Evolutionary conservation across 192 early-diverging fungal genomes (phyloP).

Genomic region (Coemansia sp.): DNA sequence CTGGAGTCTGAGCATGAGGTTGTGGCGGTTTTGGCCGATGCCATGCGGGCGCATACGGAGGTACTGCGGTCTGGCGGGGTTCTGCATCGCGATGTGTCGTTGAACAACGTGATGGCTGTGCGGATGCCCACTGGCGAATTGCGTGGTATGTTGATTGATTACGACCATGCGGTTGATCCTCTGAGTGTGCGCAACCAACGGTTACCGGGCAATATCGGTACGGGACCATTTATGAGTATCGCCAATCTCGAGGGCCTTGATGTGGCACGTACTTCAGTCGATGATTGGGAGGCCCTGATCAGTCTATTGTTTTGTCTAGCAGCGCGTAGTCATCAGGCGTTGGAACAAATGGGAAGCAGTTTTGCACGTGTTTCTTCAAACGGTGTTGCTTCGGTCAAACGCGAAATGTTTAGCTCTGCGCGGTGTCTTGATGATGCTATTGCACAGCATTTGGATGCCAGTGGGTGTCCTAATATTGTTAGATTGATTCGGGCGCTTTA

Average conservation of each 20-base stretch:
- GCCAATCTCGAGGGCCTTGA: constrained; percentile 47
- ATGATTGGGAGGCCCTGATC: constrained; percentile 51
- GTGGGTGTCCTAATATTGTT: constrained; percentile 18
- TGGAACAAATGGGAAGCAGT: constrained; percentile 29
- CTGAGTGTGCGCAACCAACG: constrained; percentile 18
- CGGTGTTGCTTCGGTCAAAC: constrained; percentile 36
- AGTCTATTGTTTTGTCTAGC: constrained; percentile 45
- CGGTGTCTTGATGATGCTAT: constrained; percentile 28
- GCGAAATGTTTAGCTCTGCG: constrained; percentile 29
- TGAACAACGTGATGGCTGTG: constrained; percentile 48
- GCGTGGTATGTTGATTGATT: constrained; percentile 50
- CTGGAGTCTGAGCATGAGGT: constrained; percentile 34
- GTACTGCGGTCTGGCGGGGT: constrained; percentile 23
- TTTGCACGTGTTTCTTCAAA: constrained; percentile 17
- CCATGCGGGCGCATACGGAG: constrained; percentile 36
- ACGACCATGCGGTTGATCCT: constrained; percentile 34
- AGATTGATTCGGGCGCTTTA: constrained; percentile 36
- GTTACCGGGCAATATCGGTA: constrained; percentile 38
- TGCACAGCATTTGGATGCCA: constrained; percentile 19
- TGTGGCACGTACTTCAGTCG: constrained; percentile 39
- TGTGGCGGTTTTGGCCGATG: constrained; percentile 39
- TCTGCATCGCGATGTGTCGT: constrained; percentile 50
- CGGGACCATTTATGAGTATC: constrained; percentile 51
- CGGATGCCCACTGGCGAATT: constrained; percentile 11
- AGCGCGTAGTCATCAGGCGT: constrained; percentile 13